Base-by-base conservation (phyloP, 371 early-diverging fungal species). In the Vairimorpha necatrix region DNA sequence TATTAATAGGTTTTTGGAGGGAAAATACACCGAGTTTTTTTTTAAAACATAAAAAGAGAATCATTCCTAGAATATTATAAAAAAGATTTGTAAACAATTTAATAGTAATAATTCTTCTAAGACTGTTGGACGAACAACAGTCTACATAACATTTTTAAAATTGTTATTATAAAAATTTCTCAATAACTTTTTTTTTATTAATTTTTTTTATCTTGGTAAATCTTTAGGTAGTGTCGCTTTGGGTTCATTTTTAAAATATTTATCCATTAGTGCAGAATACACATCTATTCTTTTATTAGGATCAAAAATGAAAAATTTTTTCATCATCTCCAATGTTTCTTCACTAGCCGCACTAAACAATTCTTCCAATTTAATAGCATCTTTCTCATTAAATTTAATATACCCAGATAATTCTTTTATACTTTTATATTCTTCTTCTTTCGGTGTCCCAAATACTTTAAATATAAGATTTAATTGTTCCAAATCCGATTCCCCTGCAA, bases 391-490 rank as follows among this genome's bases (percentile, higher is more conserved):
- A 77, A 86, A 91, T 74, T 89, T 90, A 1, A 74, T 54, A 76
- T 69, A 81, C 28, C 34, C 48, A 14, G 80, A 75, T 28, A 80
- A 47, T n/a, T 61, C 63, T 3, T 89, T 90, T 68, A 95, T 90
- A 32, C 92, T 87, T 50, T 87, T 77, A 75, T 96, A 85, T 0
- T 93, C 92, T 6, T 89, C 92, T 80, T 93, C 94, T 78, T 91
- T 92, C 24, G 99, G 99, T 26, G 97, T 96, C 26, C 99, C 99
- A 42, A 94, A 84, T 0, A 94, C 96, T 70, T 88, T 87, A 84
- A 94, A 94, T 39, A 95, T 98, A 9, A 90, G 89, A 16, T 92
- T 90, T 22, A 97, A 84, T 81, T 98, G 98, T 83, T 97, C 92
- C 75, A 97, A 85, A 76, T 99, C 98, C 0, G 92, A 88, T 24